phyloP scores from a whole-genome alignment of 108 stramenopile genomes.

The Skeletonema tropicum region DNA sequence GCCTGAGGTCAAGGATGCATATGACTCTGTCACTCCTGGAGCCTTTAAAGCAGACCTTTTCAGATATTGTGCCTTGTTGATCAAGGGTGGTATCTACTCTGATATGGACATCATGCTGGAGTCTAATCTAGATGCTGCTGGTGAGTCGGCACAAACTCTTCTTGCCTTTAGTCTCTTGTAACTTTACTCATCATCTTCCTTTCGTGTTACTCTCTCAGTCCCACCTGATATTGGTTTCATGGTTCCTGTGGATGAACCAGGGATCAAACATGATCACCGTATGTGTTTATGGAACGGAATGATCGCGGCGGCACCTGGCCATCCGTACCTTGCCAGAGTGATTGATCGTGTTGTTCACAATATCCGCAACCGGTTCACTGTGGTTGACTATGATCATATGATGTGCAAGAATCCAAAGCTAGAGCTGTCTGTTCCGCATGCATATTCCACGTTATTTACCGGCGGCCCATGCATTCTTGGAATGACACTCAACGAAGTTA shows the following conservation, averaged over 20 bases:
- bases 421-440: slow-evolving; percentile 72
- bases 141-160: slow-evolving; percentile 30
- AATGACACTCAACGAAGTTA: slow-evolving; percentile 68
- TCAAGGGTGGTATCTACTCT: slow-evolving; percentile 84
- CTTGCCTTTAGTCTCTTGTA: slow-evolving; percentile 66
- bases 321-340: slow-evolving; percentile 78
- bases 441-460: slow-evolving; percentile 78
- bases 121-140: slow-evolving; percentile 72
- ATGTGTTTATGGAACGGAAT: slow-evolving; percentile 93
- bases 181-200: slow-evolving; percentile 89
- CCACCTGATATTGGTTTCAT: slow-evolving; percentile 80
- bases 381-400: slow-evolving; percentile 74
- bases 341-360: slow-evolving; percentile 89
- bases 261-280: slow-evolving; percentile 51
- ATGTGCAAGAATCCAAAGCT: slow-evolving; percentile 72
- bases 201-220: slow-evolving; percentile 86
- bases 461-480: slow-evolving; percentile 86
- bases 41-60: slow-evolving; percentile 84
- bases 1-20: slow-evolving; percentile 71
- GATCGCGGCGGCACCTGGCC: slow-evolving; percentile 82
- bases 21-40: slow-evolving; percentile 35
- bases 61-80: slow-evolving; percentile 82
- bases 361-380: slow-evolving; percentile 78
- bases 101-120: slow-evolving; percentile 89
- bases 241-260: slow-evolving; percentile 79